These are phyloP conservation scores for Ceratocystis colombiana DNA, from an alignment of 2,329 filamentous ascomycete genomes.

Conservation along the genomic window DNA sequence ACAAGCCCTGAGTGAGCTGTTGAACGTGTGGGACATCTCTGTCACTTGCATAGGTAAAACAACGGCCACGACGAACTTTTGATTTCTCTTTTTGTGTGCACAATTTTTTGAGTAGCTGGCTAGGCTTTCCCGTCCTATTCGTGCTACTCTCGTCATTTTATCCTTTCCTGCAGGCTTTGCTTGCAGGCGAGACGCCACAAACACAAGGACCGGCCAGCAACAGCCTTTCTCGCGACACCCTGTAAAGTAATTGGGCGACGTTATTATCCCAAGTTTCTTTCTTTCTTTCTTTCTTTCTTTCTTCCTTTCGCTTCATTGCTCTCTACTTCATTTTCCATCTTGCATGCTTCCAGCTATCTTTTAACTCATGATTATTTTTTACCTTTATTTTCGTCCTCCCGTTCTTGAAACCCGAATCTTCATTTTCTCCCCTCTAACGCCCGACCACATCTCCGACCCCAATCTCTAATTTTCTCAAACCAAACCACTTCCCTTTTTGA, in stretches of 20 bases:
- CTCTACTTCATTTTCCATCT: background rate
- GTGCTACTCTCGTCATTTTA: background rate
- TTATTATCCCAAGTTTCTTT: background rate
- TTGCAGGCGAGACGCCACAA: background rate
- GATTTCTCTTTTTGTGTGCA: background rate
- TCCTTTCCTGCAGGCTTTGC: conserved; percentile 6
- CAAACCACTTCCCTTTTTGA: background rate
- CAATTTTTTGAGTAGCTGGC: background rate
- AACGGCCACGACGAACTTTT: background rate
- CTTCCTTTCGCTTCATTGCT: background rate
- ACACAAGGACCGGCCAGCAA: conserved; percentile 4
- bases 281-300: background rate
- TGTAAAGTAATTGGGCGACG: background rate
- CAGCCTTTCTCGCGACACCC: conserved; percentile 8
- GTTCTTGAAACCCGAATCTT: background rate
- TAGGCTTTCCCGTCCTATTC: background rate
- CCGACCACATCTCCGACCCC: background rate
- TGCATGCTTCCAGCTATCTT: background rate
- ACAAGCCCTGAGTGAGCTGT: conserved; percentile 6
- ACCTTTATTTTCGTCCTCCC: background rate
- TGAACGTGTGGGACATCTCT: background rate
- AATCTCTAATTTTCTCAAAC: background rate
- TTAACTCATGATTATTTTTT: background rate
- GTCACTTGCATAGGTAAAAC: conserved; percentile 7
- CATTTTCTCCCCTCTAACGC: background rate